Percentiles rank a stretch among this genome's conserved stretches.
These are phyloP conservation scores for Alternaria burnsii DNA, from an alignment of 2,329 filamentous ascomycete species.

Conservation along the genomic window DNA sequence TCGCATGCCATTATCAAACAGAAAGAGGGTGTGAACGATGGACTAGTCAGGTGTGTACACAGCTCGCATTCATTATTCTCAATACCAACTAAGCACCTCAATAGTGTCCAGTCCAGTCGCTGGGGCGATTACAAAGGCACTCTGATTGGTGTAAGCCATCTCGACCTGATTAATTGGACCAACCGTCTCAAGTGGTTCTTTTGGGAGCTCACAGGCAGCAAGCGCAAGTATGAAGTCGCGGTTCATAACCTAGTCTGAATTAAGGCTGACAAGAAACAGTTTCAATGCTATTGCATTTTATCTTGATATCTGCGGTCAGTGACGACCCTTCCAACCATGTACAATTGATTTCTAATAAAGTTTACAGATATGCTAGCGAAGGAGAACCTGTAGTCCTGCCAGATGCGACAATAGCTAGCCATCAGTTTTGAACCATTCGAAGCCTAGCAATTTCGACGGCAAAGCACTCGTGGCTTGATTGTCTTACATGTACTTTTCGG, in stretches of 20 bases:
- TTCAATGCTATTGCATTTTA: constrained; percentile 72
- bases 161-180: constrained; percentile 73
- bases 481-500: not conserved
- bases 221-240: constrained; percentile 56
- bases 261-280: constrained; percentile 45
- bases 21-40: constrained; percentile 68
- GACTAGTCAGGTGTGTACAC: constrained; percentile 62
- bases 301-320: constrained; percentile 70
- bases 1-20: constrained; percentile 64
- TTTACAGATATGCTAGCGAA: constrained; percentile 50
- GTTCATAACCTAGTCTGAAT: too few species aligned
- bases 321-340: not conserved
- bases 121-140: constrained; percentile 73
- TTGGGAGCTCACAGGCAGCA: constrained; percentile 64
- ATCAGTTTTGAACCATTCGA: not conserved
- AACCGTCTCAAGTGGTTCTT: constrained; percentile 68
- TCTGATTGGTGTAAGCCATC: constrained; percentile 68
- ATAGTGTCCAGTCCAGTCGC: constrained; percentile 63
- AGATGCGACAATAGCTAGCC: not conserved
- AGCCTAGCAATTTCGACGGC: not conserved
- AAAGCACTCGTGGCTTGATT: not conserved
- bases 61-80: not conserved
- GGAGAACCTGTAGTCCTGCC: constrained; percentile 38
- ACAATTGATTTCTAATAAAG: constrained; percentile 1
- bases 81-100: not conserved